These are phyloP conservation scores for Arthrinium phaeospermum DNA, from an alignment of 2,329 filamentous ascomycete genomes.

Conservation along the genomic window DNA sequence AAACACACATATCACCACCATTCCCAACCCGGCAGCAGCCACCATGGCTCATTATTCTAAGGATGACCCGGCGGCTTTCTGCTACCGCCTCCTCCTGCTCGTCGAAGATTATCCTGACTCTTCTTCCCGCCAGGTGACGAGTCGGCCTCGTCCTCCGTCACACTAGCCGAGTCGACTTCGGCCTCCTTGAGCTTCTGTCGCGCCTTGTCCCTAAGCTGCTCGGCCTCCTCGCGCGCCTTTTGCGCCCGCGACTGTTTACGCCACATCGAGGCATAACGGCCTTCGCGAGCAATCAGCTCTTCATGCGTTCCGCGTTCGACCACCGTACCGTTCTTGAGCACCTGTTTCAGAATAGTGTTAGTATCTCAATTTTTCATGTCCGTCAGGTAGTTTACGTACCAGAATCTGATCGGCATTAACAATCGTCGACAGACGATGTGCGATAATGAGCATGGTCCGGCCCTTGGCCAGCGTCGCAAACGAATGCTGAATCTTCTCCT, in stretches of 20 bases:
- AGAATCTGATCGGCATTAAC: constrained; percentile 60
- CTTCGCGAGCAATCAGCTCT: constrained; percentile 50
- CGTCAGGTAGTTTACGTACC: constrained; percentile 36
- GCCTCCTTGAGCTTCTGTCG: constrained; percentile 15
- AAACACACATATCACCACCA: neutral
- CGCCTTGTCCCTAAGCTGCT: constrained; percentile 16
- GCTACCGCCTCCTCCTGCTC: neutral
- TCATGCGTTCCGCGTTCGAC: constrained; percentile 57
- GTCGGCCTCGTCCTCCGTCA: constrained; percentile 18
- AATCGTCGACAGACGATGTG: constrained; percentile 64
- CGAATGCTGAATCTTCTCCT: constrained; percentile 62
- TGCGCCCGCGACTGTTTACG: constrained; percentile 53
- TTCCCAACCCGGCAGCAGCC: neutral
- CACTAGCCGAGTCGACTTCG: constrained; percentile 15
- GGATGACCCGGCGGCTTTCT: constrained; percentile 5
- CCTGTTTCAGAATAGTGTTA: neutral
- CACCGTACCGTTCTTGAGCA: constrained; percentile 55
- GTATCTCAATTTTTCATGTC: neutral
- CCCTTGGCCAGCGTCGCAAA: constrained; percentile 53
- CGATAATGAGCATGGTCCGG: constrained; percentile 59
- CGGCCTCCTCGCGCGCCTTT: constrained; percentile 36
- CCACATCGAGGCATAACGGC: constrained; percentile 60
- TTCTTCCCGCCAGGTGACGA: neutral
- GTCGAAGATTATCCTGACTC: neutral
- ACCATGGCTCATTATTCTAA: neutral